Percentiles rank a stretch among this genome's conserved stretches.
Evolutionary conservation across 1,139 yeast species (phyloP).

Genomic region (Magnusiomyces sp.): DNA sequence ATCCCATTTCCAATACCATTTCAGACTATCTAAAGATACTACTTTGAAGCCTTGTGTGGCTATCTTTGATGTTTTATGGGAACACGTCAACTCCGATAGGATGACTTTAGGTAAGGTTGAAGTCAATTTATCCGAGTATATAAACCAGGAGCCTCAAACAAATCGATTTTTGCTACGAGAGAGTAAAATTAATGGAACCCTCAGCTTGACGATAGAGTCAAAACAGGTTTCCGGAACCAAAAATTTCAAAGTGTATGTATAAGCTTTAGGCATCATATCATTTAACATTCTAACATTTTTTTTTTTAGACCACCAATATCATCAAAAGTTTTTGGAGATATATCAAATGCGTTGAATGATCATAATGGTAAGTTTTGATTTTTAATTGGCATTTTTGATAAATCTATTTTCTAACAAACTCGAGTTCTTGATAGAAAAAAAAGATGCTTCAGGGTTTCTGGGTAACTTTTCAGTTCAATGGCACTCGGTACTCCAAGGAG

Average conservation of each 20-base stretch:
- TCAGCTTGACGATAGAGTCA: constrained; percentile 44
- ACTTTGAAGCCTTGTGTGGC: constrained; percentile 24
- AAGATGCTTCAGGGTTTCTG: neutral
- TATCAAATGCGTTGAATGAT: constrained; percentile 16
- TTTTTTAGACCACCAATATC: neutral
- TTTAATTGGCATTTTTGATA: neutral
- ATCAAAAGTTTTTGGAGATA: constrained; percentile 13
- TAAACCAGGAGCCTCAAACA: constrained; percentile 44
- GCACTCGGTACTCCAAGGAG: constrained; percentile 12
- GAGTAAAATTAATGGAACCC: constrained; percentile 73
- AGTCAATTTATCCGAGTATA: constrained; percentile 66
- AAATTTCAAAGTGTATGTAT: constrained; percentile 26
- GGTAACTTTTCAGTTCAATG: constrained; percentile 1
- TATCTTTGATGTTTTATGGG: constrained; percentile 34
- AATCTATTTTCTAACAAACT: neutral
- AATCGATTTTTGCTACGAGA: constrained; percentile 63
- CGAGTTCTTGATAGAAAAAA: neutral
- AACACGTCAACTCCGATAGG: constrained; percentile 26
- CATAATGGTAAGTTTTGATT: constrained; percentile 12
- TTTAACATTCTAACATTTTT: constrained; percentile 1
- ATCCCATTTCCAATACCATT: constrained; percentile 16
- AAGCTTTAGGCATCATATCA: constrained; percentile 7
- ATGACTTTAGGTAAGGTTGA: constrained; percentile 56
- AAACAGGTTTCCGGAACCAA: constrained; percentile 39
- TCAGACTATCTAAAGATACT: neutral